These are phyloP conservation scores for Amylostereum areolatum DNA, from an alignment of 1,284 basidiomycete species.

Conservation along the genomic window DNA sequence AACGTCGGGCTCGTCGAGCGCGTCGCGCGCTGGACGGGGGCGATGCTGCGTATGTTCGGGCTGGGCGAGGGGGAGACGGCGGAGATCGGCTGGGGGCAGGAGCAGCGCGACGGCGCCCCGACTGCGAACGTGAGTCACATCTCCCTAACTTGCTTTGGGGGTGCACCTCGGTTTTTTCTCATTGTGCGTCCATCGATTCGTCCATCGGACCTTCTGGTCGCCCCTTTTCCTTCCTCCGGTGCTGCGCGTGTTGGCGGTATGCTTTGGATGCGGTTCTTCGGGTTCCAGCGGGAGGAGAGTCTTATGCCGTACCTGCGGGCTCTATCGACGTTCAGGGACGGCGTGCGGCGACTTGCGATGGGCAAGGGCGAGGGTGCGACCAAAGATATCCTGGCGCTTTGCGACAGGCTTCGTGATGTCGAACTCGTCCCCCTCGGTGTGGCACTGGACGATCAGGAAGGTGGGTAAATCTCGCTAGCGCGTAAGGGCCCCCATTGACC, in stretches of 20 bases:
- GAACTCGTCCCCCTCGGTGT: conserved; percentile 93
- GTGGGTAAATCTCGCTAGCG: conserved; percentile 31
- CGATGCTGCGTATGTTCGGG: conserved; percentile 94
- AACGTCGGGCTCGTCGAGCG: conserved; percentile 73
- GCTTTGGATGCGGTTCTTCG: no score
- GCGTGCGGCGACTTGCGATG: conserved; percentile 82
- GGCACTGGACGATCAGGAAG: conserved; percentile 94
- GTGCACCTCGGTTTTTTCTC: neutral
- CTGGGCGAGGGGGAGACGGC: conserved; percentile 74
- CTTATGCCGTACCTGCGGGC: conserved; percentile 88
- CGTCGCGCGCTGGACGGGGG: conserved; percentile 79
- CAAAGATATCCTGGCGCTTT: conserved; percentile 78
- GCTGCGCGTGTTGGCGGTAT: neutral
- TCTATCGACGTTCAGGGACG: conserved; percentile 89
- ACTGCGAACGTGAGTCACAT: conserved; percentile 48
- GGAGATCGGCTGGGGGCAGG: conserved; percentile 72
- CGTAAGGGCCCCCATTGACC: neutral
- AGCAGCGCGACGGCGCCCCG: conserved; percentile 33
- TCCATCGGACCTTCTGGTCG: no score
- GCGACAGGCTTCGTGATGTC: conserved; percentile 85
- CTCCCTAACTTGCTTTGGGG: conserved; percentile 2
- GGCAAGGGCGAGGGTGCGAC: conserved; percentile 56
- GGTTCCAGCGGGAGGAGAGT: conserved; percentile 67
- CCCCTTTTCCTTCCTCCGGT: neutral
- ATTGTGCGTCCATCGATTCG: no score